A percentile compares a stretch with the other conserved stretches of the same genome.
phyloP scores from a whole-genome alignment of 345 rosid genomes.

The Ceriops zippeliana region DNA sequence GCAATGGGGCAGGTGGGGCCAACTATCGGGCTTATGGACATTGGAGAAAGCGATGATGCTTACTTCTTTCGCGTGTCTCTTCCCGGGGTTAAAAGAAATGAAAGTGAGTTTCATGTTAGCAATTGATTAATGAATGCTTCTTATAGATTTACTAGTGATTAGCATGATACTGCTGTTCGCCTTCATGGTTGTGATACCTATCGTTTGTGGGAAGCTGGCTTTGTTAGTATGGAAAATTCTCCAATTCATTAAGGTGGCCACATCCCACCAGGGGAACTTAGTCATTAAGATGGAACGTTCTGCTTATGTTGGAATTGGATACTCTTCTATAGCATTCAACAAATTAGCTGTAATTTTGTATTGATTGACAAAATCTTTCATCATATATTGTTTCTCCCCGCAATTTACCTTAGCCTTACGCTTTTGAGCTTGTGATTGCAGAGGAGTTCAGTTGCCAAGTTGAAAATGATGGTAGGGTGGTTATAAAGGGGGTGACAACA shows the following conservation, averaged over 20 bases:
- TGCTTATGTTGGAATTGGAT: too few relatives aligned
- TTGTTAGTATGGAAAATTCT: too few relatives aligned
- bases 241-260: too few relatives aligned
- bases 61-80: constrained; percentile 19
- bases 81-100: constrained; percentile 16
- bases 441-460: constrained; percentile 67
- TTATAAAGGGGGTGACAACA: constrained; percentile 54
- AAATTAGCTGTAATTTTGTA: too few relatives aligned
- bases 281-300: too few relatives aligned
- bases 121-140: neutral
- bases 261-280: too few relatives aligned
- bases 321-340: too few relatives aligned
- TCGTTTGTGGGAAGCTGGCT: too few relatives aligned
- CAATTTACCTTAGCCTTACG: neutral
- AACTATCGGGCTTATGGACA: constrained; percentile 14
- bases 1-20: constrained; percentile 9
- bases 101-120: constrained; percentile 13
- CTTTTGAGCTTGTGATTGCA: constrained; percentile 29
- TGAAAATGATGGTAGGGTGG: constrained; percentile 49
- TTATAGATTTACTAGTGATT: neutral
- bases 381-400: too few relatives aligned
- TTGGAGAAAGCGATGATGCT: constrained; percentile 20
- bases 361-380: too few relatives aligned
- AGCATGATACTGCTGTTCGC: neutral
- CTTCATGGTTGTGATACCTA: too few relatives aligned